These are phyloP conservation scores for Ceratobasidium sp. DNA, from an alignment of 1,284 basidiomycete species.

Conservation along the genomic window DNA sequence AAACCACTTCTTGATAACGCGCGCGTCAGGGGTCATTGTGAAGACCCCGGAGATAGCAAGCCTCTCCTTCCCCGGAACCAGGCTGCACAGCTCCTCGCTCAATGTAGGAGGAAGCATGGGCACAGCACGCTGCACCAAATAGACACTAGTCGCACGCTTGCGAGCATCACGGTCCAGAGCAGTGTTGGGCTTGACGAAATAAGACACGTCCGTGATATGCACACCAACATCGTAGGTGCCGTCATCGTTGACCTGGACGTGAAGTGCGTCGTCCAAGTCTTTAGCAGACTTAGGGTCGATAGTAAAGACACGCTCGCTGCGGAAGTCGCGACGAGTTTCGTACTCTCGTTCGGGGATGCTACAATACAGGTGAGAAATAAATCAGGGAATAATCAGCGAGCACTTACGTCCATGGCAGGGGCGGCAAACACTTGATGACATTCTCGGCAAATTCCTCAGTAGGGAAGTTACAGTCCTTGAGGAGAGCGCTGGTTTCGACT, in stretches of 20 bases:
- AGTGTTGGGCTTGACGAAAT: constrained; percentile 95
- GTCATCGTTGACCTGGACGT: constrained; percentile 85
- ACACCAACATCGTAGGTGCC: constrained; percentile 91
- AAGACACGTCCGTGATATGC: constrained; percentile 94
- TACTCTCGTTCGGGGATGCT: constrained; percentile 92
- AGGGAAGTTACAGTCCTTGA: constrained; percentile 98
- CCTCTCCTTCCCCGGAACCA: constrained; percentile 85
- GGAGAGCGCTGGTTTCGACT: constrained; percentile 94
- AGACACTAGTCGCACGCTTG: constrained; percentile 96
- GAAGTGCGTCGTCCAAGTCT: constrained; percentile 94
- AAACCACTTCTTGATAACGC: constrained; percentile 87
- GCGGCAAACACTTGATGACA: constrained; percentile 95
- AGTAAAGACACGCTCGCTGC: constrained; percentile 85
- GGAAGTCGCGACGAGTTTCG: constrained; percentile 85
- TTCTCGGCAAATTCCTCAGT: constrained; percentile 92
- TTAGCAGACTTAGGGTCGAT: constrained; percentile 91
- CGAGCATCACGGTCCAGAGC: constrained; percentile 96
- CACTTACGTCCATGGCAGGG: constrained; percentile 88
- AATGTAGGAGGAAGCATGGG: constrained; percentile 95
- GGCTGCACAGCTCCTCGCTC: constrained; percentile 91
- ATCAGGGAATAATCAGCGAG: not conserved
- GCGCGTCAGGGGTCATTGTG: constrained; percentile 83
- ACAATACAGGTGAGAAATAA: constrained; percentile 2
- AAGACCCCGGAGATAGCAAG: constrained; percentile 89
- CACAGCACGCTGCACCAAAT: constrained; percentile 92